phyloP scores from a whole-genome alignment of 2,329 filamentous ascomycete species.

The Xylaria sp. region DNA sequence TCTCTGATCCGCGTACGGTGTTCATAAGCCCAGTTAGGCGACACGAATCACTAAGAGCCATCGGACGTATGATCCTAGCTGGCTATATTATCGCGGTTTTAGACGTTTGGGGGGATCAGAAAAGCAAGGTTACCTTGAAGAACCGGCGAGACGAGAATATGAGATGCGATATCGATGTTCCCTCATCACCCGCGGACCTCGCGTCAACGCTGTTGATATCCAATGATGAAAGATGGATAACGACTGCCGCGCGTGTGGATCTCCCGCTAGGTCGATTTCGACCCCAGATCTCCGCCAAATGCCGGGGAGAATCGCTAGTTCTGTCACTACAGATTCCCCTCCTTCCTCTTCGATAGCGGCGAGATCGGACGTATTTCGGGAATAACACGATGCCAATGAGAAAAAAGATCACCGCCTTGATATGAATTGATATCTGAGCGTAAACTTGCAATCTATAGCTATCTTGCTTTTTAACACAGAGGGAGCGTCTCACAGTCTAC shows the following conservation, averaged over 20 bases:
- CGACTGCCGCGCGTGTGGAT: background rate
- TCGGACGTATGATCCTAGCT: no score
- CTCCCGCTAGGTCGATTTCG: background rate
- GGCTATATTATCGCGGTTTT: no score
- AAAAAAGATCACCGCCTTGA: background rate
- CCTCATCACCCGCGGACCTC: background rate
- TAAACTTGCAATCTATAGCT: background rate
- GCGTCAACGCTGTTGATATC: background rate
- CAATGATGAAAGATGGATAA: background rate
- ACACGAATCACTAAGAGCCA: no score
- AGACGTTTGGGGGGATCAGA: no score
- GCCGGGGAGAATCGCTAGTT: no score
- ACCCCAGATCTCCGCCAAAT: background rate
- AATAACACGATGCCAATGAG: slow-evolving; percentile 1
- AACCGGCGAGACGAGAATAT: no score
- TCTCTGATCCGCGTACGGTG: no score
- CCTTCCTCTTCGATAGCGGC: slow-evolving; percentile 10
- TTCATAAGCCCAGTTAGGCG: no score
- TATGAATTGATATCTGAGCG: background rate
- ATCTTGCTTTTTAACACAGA: no score
- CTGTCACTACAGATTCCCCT: no score
- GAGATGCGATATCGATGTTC: background rate
- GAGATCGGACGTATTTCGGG: slow-evolving; percentile 19
- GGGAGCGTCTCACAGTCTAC: background rate
- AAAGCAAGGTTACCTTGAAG: no score